These are phyloP conservation scores for Amniculicola lignicola DNA, from an alignment of 495 filamentous ascomycete genomes.

Conservation along the genomic window DNA sequence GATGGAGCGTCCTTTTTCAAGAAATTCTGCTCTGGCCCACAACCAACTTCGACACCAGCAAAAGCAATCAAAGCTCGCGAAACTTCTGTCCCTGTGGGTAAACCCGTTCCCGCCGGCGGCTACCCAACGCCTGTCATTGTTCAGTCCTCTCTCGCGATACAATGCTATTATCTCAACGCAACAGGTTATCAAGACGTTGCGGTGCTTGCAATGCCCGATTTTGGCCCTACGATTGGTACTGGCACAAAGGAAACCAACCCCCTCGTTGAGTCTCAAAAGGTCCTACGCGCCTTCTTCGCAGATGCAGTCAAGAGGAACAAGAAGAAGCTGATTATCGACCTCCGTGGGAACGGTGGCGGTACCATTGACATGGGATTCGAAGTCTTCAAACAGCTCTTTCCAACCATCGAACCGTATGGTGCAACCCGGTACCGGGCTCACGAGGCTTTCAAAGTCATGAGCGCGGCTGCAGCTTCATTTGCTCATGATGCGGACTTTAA, in stretches of 20 bases:
- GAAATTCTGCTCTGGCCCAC: conserved; percentile 21
- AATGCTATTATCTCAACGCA: conserved; percentile 28
- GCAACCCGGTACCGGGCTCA: conserved; percentile 23
- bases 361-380: conserved; percentile 25
- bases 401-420: conserved; percentile 15
- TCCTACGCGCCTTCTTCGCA: conserved; percentile 20
- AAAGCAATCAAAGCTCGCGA: background rate
- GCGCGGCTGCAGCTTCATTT: background rate
- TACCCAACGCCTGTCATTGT: conserved; percentile 25
- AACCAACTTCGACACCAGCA: background rate
- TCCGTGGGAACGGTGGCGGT: conserved; percentile 27
- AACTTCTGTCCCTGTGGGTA: background rate
- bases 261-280: conserved; percentile 5
- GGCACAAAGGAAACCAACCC: conserved; percentile 9
- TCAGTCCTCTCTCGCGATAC: background rate
- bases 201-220: conserved; percentile 27
- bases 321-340: conserved; percentile 27
- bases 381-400: conserved; percentile 32
- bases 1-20: conserved; percentile 21
- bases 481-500: background rate
- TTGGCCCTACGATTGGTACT: conserved; percentile 3
- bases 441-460: conserved; percentile 21
- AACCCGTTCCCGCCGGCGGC: background rate
- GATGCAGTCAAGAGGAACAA: conserved; percentile 10
- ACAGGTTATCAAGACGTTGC: conserved; percentile 27